phyloP scores from a whole-genome alignment of 441 rosid species.

The Aleurites moluccanus region DNA sequence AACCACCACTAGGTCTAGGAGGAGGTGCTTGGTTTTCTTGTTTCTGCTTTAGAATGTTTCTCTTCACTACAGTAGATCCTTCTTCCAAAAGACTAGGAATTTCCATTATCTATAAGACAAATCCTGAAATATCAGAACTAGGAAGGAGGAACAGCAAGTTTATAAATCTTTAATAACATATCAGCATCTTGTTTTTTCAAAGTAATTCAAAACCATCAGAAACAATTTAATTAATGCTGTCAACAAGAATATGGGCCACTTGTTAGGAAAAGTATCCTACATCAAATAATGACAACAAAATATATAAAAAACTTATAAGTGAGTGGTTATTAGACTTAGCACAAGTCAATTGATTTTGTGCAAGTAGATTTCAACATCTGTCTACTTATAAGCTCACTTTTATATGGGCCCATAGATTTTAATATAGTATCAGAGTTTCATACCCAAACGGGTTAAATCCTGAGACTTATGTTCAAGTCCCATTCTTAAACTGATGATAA shows the following conservation, averaged over 20 bases:
- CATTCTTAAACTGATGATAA: too few relatives aligned
- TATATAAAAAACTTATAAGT: too few relatives aligned
- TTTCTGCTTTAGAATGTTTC: conserved; percentile 64
- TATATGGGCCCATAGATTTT: too few relatives aligned
- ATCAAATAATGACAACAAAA: too few relatives aligned
- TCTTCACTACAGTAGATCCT: conserved; percentile 65
- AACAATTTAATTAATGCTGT: background rate
- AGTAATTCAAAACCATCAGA: background rate
- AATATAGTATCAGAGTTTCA: too few relatives aligned
- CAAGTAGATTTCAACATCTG: too few relatives aligned
- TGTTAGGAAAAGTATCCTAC: too few relatives aligned
- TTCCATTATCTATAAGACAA: conserved; percentile 67
- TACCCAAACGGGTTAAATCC: too few relatives aligned
- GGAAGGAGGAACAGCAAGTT: background rate
- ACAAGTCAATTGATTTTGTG: too few relatives aligned
- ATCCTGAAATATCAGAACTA: conserved; percentile 12
- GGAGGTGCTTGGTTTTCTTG: conserved; percentile 43
- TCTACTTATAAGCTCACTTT: too few relatives aligned
- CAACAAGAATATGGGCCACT: background rate
- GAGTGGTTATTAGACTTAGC: too few relatives aligned
- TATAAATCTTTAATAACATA: background rate
- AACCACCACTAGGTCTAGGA: conserved; percentile 26
- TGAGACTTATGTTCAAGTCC: too few relatives aligned
- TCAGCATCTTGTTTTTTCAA: background rate
- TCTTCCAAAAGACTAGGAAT: conserved; percentile 86